Conservation (phyloP, 495 filamentous ascomycete genomes). For the Bombardia bombarda region DNA sequence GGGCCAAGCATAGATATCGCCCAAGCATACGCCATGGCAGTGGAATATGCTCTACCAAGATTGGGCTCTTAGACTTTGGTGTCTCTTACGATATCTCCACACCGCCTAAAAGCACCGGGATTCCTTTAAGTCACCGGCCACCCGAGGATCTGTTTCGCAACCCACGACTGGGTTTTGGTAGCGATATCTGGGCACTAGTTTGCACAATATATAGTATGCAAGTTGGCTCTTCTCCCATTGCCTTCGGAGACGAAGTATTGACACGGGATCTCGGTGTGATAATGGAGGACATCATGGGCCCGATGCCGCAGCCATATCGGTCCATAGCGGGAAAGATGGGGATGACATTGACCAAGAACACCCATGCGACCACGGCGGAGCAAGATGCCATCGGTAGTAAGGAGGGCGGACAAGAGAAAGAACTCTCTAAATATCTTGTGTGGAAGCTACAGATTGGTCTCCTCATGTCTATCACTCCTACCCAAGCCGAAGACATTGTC, state of each 20-base stretch:
- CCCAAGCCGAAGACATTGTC: not conserved
- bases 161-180: constrained; percentile 1
- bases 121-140: constrained; percentile 11
- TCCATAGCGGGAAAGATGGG: too few species aligned
- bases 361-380: too few species aligned
- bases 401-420: too few species aligned
- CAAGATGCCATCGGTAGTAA: too few species aligned
- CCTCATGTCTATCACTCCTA: not conserved
- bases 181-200: constrained; percentile 22
- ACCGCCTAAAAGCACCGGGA: constrained; percentile 5
- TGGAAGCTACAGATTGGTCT: too few species aligned
- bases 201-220: constrained; percentile 14
- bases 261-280: not conserved
- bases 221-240: not conserved
- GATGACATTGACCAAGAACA: too few species aligned
- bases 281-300: constrained; percentile 12
- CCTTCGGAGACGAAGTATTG: not conserved
- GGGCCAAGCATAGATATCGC: constrained; percentile 1
- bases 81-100: constrained; percentile 10
- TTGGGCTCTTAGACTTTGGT: constrained; percentile 22
- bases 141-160: constrained; percentile 10
- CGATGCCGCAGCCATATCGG: constrained; percentile 8
- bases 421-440: too few species aligned
- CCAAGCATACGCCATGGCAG: constrained; percentile 16
- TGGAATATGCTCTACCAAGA: constrained; percentile 3